Conservation (phyloP, 495 filamentous ascomycete species). For the Trichoderma reesei region DNA sequence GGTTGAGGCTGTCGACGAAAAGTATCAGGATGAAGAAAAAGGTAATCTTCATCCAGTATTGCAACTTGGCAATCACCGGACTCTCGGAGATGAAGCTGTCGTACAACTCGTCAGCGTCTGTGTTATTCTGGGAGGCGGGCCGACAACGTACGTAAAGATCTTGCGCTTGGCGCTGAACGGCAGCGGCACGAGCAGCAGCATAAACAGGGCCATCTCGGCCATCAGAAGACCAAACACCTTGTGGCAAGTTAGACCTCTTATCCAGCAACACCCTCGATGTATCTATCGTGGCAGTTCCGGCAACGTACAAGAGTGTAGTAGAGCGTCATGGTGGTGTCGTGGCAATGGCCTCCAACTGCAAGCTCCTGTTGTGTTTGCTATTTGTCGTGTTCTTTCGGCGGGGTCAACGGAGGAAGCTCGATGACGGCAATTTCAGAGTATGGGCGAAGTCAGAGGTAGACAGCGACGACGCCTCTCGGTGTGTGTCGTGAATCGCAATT, state of each 20-base stretch:
- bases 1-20: slow-evolving; percentile 97
- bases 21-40: slow-evolving; percentile 98
- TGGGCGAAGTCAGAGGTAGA: not conserved
- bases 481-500: not conserved
- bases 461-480: not conserved
- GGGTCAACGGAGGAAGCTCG: not conserved
- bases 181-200: slow-evolving; percentile 83
- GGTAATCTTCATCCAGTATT: slow-evolving; percentile 64
- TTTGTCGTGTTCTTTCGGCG: not conserved
- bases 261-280: not conserved
- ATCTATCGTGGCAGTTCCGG: not conserved
- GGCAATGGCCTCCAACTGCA: not conserved
- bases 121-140: not conserved
- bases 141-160: slow-evolving; percentile 65
- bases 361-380: not conserved
- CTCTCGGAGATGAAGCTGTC: slow-evolving; percentile 70
- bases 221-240: slow-evolving; percentile 92
- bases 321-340: slow-evolving; percentile 65
- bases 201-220: slow-evolving; percentile 86
- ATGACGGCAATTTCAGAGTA: not conserved
- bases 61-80: slow-evolving; percentile 45
- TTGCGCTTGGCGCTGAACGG: slow-evolving; percentile 79
- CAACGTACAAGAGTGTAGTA: slow-evolving; percentile 90
- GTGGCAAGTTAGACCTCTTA: slow-evolving; percentile 11
- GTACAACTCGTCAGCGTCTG: not conserved